A percentile compares a stretch with the other conserved stretches of the same genome.
These are phyloP conservation scores for Gossypium rotundifolium DNA, from an alignment of 345 rosid genomes.

Conservation along the genomic window DNA sequence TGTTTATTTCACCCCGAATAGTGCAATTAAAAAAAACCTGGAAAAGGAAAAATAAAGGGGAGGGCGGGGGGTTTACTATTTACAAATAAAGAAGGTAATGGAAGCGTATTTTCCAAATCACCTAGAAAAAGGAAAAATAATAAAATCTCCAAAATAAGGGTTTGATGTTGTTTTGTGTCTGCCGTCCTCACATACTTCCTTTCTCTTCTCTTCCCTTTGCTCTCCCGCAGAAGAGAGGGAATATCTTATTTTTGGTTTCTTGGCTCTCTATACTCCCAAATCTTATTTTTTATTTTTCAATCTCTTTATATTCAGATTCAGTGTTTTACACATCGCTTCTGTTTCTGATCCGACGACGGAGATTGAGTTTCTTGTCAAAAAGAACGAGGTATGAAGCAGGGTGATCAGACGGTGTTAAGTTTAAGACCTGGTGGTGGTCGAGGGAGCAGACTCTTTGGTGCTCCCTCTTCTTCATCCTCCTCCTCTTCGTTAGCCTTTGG, in stretches of 20 bases:
- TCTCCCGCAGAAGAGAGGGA: constrained; percentile 49
- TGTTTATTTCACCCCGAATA: too few relatives aligned
- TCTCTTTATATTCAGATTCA: neutral
- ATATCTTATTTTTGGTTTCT: constrained; percentile 3
- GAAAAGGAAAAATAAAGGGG: too few relatives aligned
- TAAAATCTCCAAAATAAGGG: constrained; percentile 31
- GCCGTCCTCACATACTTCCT: constrained; percentile 15
- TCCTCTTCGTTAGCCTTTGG: constrained; percentile 50
- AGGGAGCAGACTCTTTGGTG: constrained; percentile 65
- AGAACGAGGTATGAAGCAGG: constrained; percentile 87
- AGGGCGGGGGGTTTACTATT: too few relatives aligned
- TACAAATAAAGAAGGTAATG: too few relatives aligned
- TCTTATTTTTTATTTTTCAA: neutral
- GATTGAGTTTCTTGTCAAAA: constrained; percentile 24
- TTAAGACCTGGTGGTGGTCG: constrained; percentile 99
- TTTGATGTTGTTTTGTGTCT: constrained; percentile 23
- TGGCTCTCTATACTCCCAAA: neutral
- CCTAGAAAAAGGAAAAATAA: neutral
- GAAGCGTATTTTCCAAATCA: too few relatives aligned
- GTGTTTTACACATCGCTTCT: neutral
- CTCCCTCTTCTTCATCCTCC: constrained; percentile 44
- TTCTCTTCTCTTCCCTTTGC: constrained; percentile 36
- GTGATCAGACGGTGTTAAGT: constrained; percentile 87
- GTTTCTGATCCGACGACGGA: constrained; percentile 25
- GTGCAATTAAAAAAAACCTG: too few relatives aligned